Conservation (phyloP, 306 rosid genomes). For the Sicyos baderoa region DNA sequence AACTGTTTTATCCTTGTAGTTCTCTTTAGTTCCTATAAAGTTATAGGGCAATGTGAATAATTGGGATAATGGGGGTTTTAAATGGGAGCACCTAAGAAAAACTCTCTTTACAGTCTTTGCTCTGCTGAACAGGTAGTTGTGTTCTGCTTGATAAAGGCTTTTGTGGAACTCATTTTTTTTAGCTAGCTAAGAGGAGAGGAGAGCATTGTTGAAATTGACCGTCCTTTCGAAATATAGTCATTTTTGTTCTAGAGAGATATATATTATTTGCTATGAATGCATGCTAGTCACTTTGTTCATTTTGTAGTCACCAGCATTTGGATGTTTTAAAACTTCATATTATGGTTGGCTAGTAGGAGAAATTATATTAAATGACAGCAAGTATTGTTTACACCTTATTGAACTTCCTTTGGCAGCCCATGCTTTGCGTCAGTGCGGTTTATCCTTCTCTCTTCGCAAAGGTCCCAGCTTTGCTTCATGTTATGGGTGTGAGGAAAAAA, state of each 20-base stretch:
- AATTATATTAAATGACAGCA: neutral
- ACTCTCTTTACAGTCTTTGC: neutral
- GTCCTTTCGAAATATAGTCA: neutral
- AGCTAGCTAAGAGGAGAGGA: neutral
- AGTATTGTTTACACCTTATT: conserved; percentile 2
- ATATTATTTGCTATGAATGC: neutral
- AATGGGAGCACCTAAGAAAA: neutral
- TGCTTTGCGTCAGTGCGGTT: conserved; percentile 98
- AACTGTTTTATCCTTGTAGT: conserved; percentile 6
- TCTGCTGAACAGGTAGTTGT: neutral
- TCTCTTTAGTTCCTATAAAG: conserved; percentile 1
- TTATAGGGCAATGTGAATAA: neutral
- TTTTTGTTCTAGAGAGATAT: neutral
- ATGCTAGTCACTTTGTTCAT: neutral
- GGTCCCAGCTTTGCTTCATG: conserved; percentile 81
- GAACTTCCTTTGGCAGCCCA: conserved; percentile 59
- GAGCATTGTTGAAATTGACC: neutral
- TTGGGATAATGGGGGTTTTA: neutral
- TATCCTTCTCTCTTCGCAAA: conserved; percentile 93
- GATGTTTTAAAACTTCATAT: neutral
- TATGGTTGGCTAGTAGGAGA: neutral
- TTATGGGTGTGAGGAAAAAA: conserved; percentile 78
- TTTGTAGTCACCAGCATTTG: neutral
- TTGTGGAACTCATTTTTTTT: neutral
- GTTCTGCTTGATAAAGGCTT: neutral